Evolutionary conservation across 441 rosid species (phyloP).

Genomic region (Bocquillonia castaneifolia): DNA sequence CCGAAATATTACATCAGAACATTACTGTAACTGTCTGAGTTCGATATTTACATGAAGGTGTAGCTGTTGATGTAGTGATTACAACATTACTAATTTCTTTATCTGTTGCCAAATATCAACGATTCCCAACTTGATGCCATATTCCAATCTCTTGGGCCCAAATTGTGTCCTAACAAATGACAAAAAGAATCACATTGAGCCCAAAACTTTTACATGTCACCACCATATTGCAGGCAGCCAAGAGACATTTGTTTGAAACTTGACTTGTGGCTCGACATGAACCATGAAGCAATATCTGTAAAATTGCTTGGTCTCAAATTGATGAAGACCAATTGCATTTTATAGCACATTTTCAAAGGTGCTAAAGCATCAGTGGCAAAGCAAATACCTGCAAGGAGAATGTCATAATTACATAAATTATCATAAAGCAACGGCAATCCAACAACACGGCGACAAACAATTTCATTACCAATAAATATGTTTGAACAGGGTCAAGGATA

Average conservation of each 20-base stretch:
- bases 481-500: not conserved
- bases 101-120: no score
- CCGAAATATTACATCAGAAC: no score
- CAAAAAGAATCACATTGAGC: not conserved
- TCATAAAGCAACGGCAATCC: not conserved
- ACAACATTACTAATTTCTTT: no score
- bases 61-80: not conserved
- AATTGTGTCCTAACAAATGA: not conserved
- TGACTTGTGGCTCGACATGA: not conserved
- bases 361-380: not conserved
- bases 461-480: slow-evolving; percentile 16
- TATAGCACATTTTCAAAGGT: no score
- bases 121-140: no score
- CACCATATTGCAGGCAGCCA: not conserved
- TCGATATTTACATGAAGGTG: not conserved
- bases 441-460: not conserved
- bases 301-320: not conserved
- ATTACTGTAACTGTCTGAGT: no score
- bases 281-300: not conserved
- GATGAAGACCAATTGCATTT: no score
- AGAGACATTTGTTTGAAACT: no score
- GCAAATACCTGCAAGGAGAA: slow-evolving; percentile 6
- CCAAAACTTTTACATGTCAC: not conserved
- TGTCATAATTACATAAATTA: not conserved
- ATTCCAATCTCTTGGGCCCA: no score